Base-by-base conservation (phyloP, 164 flowering plant species). In the Vitis cinerea region DNA sequence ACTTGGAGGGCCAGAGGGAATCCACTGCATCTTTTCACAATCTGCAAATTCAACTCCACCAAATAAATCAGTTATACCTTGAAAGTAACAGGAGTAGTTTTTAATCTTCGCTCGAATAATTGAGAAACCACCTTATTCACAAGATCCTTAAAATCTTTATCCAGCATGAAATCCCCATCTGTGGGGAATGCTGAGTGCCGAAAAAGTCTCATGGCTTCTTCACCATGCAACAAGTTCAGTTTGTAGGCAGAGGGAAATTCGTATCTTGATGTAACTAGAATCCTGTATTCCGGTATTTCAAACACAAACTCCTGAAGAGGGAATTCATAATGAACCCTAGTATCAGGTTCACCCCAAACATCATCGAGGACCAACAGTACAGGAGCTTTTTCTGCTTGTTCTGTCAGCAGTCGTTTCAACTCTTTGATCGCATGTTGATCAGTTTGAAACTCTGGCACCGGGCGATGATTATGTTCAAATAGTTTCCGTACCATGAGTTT, bases 231-330 rank as follows among this genome's bases (percentile, higher is more conserved):
- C 30, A 74, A 48, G n/a, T 71, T 53, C 73, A 84, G 64, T 3
- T 63, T 15, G 68, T 76, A 78, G 17, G 65, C 55, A 29, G 69
- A 67, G 61, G 76, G 82, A 50, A 86, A 68, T 30, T 2, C 57
- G 62, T 19, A 75, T 62, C 90, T 76, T 50, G 90, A 86, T n/a
- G 87, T 83, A 15, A 86, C 85, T 71, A 86, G 65, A 31, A 83
- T 37, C 72, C 78, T 81, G 69, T 50, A 83, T 48, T 65, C 50
- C 13, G 78, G 74, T 16, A 73, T 56, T 4, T 49, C 44, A 54
- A 72, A 56, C 61, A 19, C 37, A 51, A 82, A 63, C 50, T 78
- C 63, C 50, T 73, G 59, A 59, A 84, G 67, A 49, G 79, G 54
- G 52, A 63, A 70, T 15, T 77, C 75, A 10, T 78, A 71, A 4